A percentile compares a stretch with the other conserved stretches of the same genome.
These are phyloP conservation scores for Russula lepida DNA, from an alignment of 768 basidiomycete genomes.

Conservation along the genomic window DNA sequence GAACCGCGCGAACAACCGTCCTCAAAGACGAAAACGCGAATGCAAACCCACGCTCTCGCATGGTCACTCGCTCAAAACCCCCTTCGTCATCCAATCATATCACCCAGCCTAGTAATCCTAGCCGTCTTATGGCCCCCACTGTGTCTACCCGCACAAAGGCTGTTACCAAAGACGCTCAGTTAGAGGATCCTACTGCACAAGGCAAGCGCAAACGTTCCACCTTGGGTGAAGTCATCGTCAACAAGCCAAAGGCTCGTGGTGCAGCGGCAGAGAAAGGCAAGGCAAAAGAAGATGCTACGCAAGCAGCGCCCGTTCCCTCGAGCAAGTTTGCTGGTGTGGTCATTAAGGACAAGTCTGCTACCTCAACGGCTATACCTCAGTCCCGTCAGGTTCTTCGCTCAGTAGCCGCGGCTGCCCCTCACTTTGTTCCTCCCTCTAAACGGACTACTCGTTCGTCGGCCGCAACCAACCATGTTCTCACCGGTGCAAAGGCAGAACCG, in stretches of 20 bases:
- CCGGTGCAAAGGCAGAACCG: conserved; percentile 23
- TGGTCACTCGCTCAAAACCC: conserved; percentile 53
- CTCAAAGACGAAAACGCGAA: conserved; percentile 65
- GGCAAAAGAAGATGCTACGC: conserved; percentile 34
- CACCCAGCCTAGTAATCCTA: conserved; percentile 29
- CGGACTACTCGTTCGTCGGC: conserved; percentile 25
- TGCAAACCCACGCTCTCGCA: conserved; percentile 43
- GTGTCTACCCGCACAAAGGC: conserved; percentile 46
- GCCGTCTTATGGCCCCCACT: conserved; percentile 38
- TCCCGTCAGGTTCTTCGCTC: conserved; percentile 49
- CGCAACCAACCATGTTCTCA: conserved; percentile 28
- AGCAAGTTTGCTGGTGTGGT: conserved; percentile 57
- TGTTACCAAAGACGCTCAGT: conserved; percentile 34
- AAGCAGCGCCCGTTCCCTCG: conserved; percentile 26
- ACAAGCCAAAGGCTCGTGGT: conserved; percentile 32
- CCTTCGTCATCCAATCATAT: conserved; percentile 37
- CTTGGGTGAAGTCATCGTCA: conserved; percentile 63
- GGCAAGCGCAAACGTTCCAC: conserved; percentile 73
- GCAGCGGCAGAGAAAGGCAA: conserved; percentile 45
- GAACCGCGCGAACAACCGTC: conserved; percentile 43
- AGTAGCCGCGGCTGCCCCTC: conserved; percentile 28
- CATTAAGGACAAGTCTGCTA: conserved; percentile 41
- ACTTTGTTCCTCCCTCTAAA: conserved; percentile 7
- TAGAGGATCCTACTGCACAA: conserved; percentile 39
- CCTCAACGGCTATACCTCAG: conserved; percentile 29